A percentile compares a stretch with the other conserved stretches of the same genome.
phyloP scores from a whole-genome alignment of 805 yeast species.

The Candida insectorum region DNA sequence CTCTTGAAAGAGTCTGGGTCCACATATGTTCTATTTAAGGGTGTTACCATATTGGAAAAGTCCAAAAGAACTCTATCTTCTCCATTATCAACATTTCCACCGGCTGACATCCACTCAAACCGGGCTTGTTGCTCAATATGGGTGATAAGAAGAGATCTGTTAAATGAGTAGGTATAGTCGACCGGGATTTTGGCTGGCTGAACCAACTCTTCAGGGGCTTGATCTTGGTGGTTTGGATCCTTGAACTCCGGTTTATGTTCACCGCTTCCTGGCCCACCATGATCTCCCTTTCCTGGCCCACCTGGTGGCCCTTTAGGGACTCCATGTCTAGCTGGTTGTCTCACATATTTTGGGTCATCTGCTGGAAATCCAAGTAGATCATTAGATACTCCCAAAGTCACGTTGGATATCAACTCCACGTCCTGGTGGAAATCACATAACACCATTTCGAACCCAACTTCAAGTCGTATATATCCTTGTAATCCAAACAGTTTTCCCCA shows the following conservation, averaged over 20 bases:
- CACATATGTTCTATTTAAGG: constrained; percentile 48
- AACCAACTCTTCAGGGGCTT: too few relatives aligned
- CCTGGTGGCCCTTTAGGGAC: background rate
- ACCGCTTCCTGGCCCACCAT: too few relatives aligned
- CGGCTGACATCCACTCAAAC: constrained; percentile 46
- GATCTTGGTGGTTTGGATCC: too few relatives aligned
- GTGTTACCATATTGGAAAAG: constrained; percentile 50
- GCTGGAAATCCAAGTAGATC: constrained; percentile 38
- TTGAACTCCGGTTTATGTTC: too few relatives aligned
- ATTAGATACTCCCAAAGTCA: constrained; percentile 34
- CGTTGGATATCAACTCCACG: constrained; percentile 44
- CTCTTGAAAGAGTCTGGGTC: constrained; percentile 47
- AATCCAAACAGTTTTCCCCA: constrained; percentile 55
- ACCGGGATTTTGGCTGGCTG: too few relatives aligned
- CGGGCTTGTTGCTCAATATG: constrained; percentile 19
- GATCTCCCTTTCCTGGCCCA: too few relatives aligned
- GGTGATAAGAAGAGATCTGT: constrained; percentile 5
- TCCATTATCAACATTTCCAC: constrained; percentile 43
- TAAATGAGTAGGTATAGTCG: constrained; percentile 3
- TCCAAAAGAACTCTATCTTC: constrained; percentile 51
- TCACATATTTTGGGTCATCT: constrained; percentile 6
- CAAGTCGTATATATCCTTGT: constrained; percentile 58
- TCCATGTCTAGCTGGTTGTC: background rate
- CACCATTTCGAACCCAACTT: constrained; percentile 60
- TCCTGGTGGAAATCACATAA: constrained; percentile 56